Base-by-base conservation (phyloP, 495 filamentous ascomycete genomes). In the Delitschia confertaspora region DNA sequence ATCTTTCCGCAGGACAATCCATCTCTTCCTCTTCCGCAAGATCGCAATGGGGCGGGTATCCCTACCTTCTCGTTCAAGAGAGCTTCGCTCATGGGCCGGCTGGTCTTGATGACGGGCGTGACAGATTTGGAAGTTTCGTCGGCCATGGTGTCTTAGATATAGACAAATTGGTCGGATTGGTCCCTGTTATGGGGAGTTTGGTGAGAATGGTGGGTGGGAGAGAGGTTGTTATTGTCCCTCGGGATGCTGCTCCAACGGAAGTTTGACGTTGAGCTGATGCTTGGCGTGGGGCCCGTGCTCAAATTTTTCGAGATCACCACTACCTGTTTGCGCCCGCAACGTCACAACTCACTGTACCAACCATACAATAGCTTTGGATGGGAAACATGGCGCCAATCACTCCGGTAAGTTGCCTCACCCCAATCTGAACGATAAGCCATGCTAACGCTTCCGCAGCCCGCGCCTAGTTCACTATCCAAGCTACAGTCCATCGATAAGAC, bases 1-100 rank as follows among this genome's bases (percentile, higher is more conserved):
- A n/a, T n/a, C n/a, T n/a, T n/a, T n/a, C n/a, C n/a, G n/a, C n/a
- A n/a, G n/a, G n/a, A n/a, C n/a, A n/a, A n/a, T n/a, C n/a, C n/a
- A n/a, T n/a, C n/a, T n/a, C n/a, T n/a, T n/a, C n/a, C n/a, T n/a
- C n/a, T n/a, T n/a, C n/a, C n/a, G n/a, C n/a, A n/a, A n/a, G n/a
- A n/a, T n/a, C n/a, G n/a, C n/a, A n/a, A n/a, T n/a, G n/a, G 16
- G 14, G 8, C n/a, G 20, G 2, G 43, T 17, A 35, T n/a, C 4
- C 47, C 51, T 79, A 93, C 88, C 83, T 95, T 95, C 65, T 95
- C 88, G 67, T 93, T 95, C 49, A 95, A 72, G 58, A 95, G 72
- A 55, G 87, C 84, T 70, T 95, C 88, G 70, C 85, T 91, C 70
- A 93, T 82, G 46, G 87, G 87, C 63, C 84, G 81, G 60, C 62